Percentiles rank a stretch among this genome's conserved stretches.
Conservation (phyloP, 768 basidiomycete species). For the Termitomyces sp. region DNA sequence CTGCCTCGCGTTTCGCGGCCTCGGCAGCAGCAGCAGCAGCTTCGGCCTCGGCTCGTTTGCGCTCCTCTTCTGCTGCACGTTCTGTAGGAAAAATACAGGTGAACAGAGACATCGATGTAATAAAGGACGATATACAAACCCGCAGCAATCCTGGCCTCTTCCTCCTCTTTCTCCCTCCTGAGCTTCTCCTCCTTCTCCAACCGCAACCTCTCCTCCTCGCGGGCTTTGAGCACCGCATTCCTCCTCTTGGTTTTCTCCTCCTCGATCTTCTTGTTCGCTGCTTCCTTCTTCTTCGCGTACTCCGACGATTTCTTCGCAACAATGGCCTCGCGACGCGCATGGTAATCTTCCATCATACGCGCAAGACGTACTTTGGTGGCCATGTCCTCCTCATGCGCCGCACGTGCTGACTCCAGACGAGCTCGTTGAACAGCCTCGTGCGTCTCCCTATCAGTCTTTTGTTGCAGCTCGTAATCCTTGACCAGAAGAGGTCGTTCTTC, state of each 20-base stretch:
- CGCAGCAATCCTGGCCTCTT: constrained; percentile 39
- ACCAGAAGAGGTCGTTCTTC: constrained; percentile 84
- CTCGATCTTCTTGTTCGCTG: constrained; percentile 64
- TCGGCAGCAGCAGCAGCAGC: constrained; percentile 42
- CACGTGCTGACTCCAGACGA: constrained; percentile 48
- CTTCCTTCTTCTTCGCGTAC: constrained; percentile 51
- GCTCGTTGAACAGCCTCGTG: constrained; percentile 58
- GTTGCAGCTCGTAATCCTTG: constrained; percentile 84
- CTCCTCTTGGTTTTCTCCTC: constrained; percentile 79
- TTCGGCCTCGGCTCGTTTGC: constrained; percentile 41
- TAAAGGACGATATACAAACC: constrained; percentile 31
- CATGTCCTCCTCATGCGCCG: constrained; percentile 60
- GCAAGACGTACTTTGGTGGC: constrained; percentile 70
- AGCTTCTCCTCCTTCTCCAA: constrained; percentile 34
- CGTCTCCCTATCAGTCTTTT: constrained; percentile 65
- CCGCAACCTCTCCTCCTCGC: constrained; percentile 50
- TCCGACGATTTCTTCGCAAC: constrained; percentile 58
- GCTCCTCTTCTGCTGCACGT: constrained; percentile 50
- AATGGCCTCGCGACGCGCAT: constrained; percentile 44
- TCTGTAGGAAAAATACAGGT: constrained; percentile 26
- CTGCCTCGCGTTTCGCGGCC: constrained; percentile 54
- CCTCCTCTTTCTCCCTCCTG: constrained; percentile 47
- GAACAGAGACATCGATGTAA: neutral
- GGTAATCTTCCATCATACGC: constrained; percentile 71
- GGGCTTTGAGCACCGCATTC: constrained; percentile 47